A percentile compares a stretch with the other conserved stretches of the same genome.
Evolutionary conservation across 495 filamentous ascomycete genomes (phyloP).

Genomic region (Diplogelasinospora grovesii): DNA sequence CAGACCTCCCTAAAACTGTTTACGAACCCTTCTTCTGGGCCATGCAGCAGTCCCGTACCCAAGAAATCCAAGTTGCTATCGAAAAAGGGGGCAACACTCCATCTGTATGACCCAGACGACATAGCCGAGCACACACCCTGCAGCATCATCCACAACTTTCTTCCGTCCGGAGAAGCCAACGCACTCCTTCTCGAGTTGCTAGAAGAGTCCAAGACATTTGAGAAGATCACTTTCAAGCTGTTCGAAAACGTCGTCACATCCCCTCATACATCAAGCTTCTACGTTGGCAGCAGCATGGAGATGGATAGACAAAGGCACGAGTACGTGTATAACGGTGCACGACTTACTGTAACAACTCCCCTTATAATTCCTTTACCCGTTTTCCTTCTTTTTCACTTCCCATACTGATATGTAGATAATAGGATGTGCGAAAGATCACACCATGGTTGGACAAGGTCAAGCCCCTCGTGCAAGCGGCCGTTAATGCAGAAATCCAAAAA

Average conservation of each 20-base stretch:
- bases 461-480: slow-evolving; percentile 57
- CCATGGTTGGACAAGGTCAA: slow-evolving; percentile 64
- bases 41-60: too few species aligned
- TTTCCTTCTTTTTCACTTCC: background rate
- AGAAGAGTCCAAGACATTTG: slow-evolving; percentile 66
- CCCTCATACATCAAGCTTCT: slow-evolving; percentile 76
- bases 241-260: slow-evolving; percentile 79
- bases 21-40: slow-evolving; percentile 20
- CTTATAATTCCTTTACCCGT: too few species aligned
- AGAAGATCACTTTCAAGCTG: slow-evolving; percentile 67
- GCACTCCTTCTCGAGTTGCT: slow-evolving; percentile 69
- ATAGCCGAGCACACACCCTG: slow-evolving; percentile 77
- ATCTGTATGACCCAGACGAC: slow-evolving; percentile 73
- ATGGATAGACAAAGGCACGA: slow-evolving; percentile 59
- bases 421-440: slow-evolving; percentile 69
- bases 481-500: slow-evolving; percentile 64
- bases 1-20: slow-evolving; percentile 56
- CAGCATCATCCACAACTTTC: slow-evolving; percentile 86
- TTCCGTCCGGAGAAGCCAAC: slow-evolving; percentile 63
- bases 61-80: slow-evolving; percentile 49
- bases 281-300: slow-evolving; percentile 63
- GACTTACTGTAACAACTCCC: slow-evolving; percentile 49
- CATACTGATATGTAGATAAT: background rate
- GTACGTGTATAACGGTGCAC: slow-evolving; percentile 77
- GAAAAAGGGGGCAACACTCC: slow-evolving; percentile 72